These are phyloP conservation scores for Myochromella boudieri DNA, from an alignment of 768 basidiomycete species.

Conservation along the genomic window DNA sequence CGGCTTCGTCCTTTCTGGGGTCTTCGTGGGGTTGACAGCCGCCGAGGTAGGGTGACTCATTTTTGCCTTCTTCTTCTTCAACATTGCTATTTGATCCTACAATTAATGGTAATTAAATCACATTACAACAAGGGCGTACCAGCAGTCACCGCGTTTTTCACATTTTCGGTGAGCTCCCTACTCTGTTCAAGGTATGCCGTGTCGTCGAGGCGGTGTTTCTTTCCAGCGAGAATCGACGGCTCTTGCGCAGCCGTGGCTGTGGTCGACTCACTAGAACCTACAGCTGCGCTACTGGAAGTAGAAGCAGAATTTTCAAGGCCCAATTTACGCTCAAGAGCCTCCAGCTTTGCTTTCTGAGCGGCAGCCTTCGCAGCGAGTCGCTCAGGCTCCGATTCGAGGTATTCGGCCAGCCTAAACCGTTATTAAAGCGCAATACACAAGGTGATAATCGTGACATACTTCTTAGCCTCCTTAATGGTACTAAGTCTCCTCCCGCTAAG, in stretches of 20 bases:
- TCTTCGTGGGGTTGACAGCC: slow-evolving; percentile 5
- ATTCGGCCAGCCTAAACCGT: slow-evolving; percentile 67
- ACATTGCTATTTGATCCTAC: slow-evolving; percentile 46
- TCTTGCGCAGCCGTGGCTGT: slow-evolving; percentile 27
- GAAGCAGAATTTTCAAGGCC: slow-evolving; percentile 53
- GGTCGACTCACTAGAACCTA: slow-evolving; percentile 28
- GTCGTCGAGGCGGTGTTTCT: slow-evolving; percentile 91
- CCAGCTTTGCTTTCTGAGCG: slow-evolving; percentile 79
- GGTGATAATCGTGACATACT: slow-evolving; percentile 50
- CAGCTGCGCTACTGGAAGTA: slow-evolving; percentile 14
- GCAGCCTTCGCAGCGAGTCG: slow-evolving; percentile 78
- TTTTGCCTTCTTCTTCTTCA: slow-evolving; percentile 78
- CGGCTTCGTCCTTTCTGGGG: background rate
- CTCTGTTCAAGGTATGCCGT: slow-evolving; percentile 91
- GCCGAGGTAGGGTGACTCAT: slow-evolving; percentile 27
- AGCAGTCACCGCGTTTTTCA: slow-evolving; percentile 85
- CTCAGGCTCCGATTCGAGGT: slow-evolving; percentile 81
- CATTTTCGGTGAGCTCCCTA: slow-evolving; percentile 85
- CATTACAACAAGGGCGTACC: slow-evolving; percentile 49
- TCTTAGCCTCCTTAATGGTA: slow-evolving; percentile 95
- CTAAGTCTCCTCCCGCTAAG: slow-evolving; percentile 86
- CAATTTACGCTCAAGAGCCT: slow-evolving; percentile 80
- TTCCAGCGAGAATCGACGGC: slow-evolving; percentile 56
- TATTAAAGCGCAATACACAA: background rate
- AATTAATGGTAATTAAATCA: slow-evolving; percentile 2